Conservation (phyloP, 768 basidiomycete species). For the Grammothele lineata region DNA sequence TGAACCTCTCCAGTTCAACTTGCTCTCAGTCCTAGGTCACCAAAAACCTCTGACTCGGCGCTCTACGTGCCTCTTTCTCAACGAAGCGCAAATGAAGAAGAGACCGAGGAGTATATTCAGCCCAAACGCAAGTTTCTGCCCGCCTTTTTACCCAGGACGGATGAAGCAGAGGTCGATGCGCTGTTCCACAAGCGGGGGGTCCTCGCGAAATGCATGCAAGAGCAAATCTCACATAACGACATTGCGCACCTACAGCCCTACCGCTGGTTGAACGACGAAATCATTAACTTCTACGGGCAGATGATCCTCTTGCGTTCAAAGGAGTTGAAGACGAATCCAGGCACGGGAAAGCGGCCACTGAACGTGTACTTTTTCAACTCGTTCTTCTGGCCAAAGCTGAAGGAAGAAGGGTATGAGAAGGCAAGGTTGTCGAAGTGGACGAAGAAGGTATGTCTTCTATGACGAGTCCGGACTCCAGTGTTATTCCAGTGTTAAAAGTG, state of each 20-base stretch:
- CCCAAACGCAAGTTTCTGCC: constrained; percentile 48
- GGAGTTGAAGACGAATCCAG: constrained; percentile 49
- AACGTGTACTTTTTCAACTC: constrained; percentile 86
- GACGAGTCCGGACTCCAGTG: too few species aligned
- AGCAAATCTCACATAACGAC: constrained; percentile 70
- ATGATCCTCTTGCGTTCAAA: constrained; percentile 77
- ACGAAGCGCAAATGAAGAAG: constrained; percentile 47
- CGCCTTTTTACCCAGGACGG: constrained; percentile 46
- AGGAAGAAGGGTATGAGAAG: constrained; percentile 75
- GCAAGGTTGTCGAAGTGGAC: constrained; percentile 88
- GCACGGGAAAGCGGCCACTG: constrained; percentile 32
- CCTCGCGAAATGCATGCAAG: constrained; percentile 58
- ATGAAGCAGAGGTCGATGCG: constrained; percentile 53
- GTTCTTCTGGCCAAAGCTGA: constrained; percentile 88
- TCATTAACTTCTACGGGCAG: constrained; percentile 94
- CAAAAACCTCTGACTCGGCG: constrained; percentile 47
- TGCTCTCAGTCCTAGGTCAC: constrained; percentile 46
- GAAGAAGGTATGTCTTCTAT: constrained; percentile 68
- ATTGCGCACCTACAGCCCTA: constrained; percentile 60
- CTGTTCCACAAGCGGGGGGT: constrained; percentile 54
- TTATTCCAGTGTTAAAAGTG: too few species aligned
- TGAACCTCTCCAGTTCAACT: too few species aligned
- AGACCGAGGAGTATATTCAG: constrained; percentile 57
- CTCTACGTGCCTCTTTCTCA: constrained; percentile 53
- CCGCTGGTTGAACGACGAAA: constrained; percentile 94